Base-by-base conservation (phyloP, 2,329 filamentous ascomycete species). In the Lithohypha guttulata region DNA sequence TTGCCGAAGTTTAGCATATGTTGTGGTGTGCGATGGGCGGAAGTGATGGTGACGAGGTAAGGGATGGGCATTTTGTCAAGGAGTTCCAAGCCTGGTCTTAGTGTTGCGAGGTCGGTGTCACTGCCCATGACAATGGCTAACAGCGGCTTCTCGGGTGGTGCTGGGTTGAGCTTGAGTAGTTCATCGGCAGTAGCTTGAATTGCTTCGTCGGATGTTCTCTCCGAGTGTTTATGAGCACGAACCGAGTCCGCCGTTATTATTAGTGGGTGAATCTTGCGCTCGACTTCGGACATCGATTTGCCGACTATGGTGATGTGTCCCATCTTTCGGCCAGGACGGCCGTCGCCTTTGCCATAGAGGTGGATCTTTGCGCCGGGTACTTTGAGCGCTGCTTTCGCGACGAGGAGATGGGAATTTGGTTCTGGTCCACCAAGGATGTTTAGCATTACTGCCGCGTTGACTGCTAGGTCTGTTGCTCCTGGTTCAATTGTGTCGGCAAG, bases 311-410 rank as follows among this genome's bases (percentile, higher is more conserved):
- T 96, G 50, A 98, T 76, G 59, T 98, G 91, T 8, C 89, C 89
- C 65, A 96, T 96, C 62, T 96, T 98, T 31, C 91, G 79, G 22
- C 84, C 81, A 3, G 84, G 84, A 52, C 86, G 84, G 18, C 86
- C 82, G 32, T 75, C 76, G 8, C 74, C 75, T 63, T 96, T 96
- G 54, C 87, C 87, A 63, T 98, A 98, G 32, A 95, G 75, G 55
- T 98, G 89, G 8, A 95, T 70, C 37, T 68, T 71, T 25, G 72
- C 75, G 39, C 69, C 73, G 29, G 70, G 72, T 38, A 70, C 68
- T 31, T 70, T 64, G 22, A 79, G 62, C 2, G 79, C 77, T 36
- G 62, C 61, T 42, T 70, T 61, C 9, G 71, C 71, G 40, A 77
- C 63, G 32, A 71, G 59, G 26, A 75, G 55, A 84, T 87, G 54